A percentile compares a stretch with the other conserved stretches of the same genome.
Evolutionary conservation across 2,329 filamentous ascomycete genomes (phyloP).

Genomic region (Fusarium beomiforme): DNA sequence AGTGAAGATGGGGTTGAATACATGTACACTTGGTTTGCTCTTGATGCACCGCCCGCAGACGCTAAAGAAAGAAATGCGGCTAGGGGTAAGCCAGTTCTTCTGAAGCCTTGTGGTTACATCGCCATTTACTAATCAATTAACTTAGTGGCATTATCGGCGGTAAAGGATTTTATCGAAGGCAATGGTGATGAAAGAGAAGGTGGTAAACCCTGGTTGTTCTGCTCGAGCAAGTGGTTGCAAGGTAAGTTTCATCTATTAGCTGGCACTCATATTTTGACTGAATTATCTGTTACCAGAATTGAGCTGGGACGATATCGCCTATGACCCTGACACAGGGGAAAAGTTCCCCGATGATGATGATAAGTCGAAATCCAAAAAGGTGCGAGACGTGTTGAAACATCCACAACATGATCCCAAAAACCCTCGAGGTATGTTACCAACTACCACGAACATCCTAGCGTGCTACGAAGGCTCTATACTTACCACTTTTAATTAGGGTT

Average conservation of each 20-base stretch:
- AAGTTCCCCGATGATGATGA: background rate
- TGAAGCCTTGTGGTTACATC: too few species aligned
- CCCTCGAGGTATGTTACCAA: too few species aligned
- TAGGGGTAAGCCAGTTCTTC: background rate
- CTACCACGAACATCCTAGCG: rapidly evolving
- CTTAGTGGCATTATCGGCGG: too few species aligned
- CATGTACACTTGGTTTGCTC: background rate
- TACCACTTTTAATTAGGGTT: too few species aligned
- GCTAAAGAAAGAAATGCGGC: rapidly evolving
- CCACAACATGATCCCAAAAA: background rate
- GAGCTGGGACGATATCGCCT: background rate
- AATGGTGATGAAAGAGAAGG: too few species aligned
- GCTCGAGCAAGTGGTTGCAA: background rate
- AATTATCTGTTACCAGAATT: background rate
- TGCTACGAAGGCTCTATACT: too few species aligned
- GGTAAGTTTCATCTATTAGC: background rate
- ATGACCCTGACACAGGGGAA: background rate
- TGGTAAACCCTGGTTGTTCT: background rate
- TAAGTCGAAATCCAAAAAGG: background rate
- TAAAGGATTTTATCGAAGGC: background rate
- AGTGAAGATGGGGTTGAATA: background rate
- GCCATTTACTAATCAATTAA: too few species aligned
- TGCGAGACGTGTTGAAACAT: background rate
- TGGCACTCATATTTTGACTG: rapidly evolving
- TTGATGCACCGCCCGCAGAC: background rate